These are phyloP conservation scores for Chaetomium globosum DNA, from an alignment of 2,329 filamentous ascomycete genomes.

Conservation along the genomic window DNA sequence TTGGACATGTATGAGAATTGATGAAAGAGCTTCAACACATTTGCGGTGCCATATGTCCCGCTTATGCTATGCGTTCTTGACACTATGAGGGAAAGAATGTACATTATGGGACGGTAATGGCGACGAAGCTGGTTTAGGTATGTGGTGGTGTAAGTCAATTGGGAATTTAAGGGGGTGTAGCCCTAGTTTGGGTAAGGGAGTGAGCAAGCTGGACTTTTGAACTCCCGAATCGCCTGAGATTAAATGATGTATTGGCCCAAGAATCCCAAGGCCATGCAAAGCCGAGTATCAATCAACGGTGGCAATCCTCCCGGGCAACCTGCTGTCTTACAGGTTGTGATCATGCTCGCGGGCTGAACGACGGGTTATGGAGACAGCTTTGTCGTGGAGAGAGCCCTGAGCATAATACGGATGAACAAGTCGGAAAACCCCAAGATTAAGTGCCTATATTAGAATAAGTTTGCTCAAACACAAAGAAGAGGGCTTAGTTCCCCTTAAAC, in stretches of 20 bases:
- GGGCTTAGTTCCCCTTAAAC: neutral
- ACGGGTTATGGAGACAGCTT: neutral
- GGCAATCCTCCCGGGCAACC: neutral
- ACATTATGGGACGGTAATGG: neutral
- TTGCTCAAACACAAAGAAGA: neutral
- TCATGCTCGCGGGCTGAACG: neutral
- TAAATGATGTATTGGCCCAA: neutral
- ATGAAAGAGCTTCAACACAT: neutral
- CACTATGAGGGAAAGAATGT: too few relatives aligned
- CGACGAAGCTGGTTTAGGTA: neutral
- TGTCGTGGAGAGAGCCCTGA: too few relatives aligned
- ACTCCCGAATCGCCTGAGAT: neutral
- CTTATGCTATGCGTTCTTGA: too few relatives aligned
- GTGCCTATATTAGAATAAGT: neutral
- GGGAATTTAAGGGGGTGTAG: too few relatives aligned
- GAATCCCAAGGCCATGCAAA: neutral
- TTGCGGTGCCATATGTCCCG: neutral
- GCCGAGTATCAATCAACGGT: neutral
- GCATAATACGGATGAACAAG: neutral
- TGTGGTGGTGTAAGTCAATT: neutral
- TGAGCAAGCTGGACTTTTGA: too few relatives aligned
- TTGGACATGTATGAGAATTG: neutral
- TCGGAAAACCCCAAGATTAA: neutral
- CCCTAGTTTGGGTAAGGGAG: too few relatives aligned
- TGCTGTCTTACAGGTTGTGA: neutral